Evolutionary conservation across 805 yeast genomes (phyloP), one percentile per base, ranked within the genome.

Genomic region (Starmerella floricola): DNA sequence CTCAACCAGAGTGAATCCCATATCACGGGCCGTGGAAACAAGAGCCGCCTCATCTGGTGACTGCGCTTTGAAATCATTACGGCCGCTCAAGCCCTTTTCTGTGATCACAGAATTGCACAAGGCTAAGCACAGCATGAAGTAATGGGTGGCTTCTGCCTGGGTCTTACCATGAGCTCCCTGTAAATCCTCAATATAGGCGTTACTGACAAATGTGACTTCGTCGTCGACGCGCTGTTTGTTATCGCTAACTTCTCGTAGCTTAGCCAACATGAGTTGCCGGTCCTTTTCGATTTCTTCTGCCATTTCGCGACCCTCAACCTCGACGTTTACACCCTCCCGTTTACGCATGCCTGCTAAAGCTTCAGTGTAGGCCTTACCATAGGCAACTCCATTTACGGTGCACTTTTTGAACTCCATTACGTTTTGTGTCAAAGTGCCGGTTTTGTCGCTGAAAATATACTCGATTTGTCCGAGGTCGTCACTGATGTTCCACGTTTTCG

Each of bases 381-480:
- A 82, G 1, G 79, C 64, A 37, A 70, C 68, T 10, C 86, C 83
- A 36, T 71, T 72, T 46, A 82, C 70, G 4, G 85, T 73, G 56
- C 87, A 79, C 59, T 81, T 81, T 51, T 76, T 78, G 63, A 81
- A 82, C 56, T 81, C 88, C 93, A 81, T 81, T 23, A 80, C 75
- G 55, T 81, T 81, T 60, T 82, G 91, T 4, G 93, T 81, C 53
- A 81, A 65, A 0, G 93, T 81, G 32, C 93, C 93, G 0, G 93
- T 81, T 60, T 81, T 81, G 63, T 81, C 93, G 54, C 85, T 76
- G 60, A 81, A 81, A 27, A 81, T 71, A 56, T 81, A 81, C 60
- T 81, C 93, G 50, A 81, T 77, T 59, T 82, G 93, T 16, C 93
- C 93, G 53, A 81, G 65, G 57, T 81, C 93, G 60, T 81, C 93